These are phyloP conservation scores for Lachancea kluyveri DNA, from an alignment of 805 yeast species.

Conservation along the genomic window DNA sequence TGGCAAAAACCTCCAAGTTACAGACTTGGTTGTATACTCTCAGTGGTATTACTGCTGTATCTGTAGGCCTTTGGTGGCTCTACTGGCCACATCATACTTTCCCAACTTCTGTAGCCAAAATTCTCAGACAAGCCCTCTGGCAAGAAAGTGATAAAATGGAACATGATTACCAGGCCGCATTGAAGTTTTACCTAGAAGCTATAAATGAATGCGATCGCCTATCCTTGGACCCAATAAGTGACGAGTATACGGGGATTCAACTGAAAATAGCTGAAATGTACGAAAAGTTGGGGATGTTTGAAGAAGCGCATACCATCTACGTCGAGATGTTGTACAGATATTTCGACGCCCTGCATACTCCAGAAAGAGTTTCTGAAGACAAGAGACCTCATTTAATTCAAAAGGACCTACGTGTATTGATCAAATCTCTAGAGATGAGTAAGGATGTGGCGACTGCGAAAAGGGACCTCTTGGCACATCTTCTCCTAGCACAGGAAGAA, in stretches of 20 bases:
- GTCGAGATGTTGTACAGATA: slow-evolving; percentile 58
- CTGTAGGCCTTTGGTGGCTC: slow-evolving; percentile 32
- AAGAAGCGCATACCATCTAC: slow-evolving; percentile 63
- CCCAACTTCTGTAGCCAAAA: slow-evolving; percentile 63
- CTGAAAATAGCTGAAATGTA: slow-evolving; percentile 83
- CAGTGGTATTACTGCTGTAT: slow-evolving; percentile 19
- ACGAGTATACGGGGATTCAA: slow-evolving; percentile 87
- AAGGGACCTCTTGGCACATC: slow-evolving; percentile 55
- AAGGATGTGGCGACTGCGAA: slow-evolving; percentile 44
- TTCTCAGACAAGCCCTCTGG: slow-evolving; percentile 71
- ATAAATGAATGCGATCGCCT: slow-evolving; percentile 53
- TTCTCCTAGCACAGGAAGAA: slow-evolving; percentile 61
- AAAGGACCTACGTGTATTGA: slow-evolving; percentile 62
- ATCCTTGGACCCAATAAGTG: slow-evolving; percentile 51
- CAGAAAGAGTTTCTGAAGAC: slow-evolving; percentile 28
- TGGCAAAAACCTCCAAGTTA: slow-evolving; percentile 7
- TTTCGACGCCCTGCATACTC: slow-evolving; percentile 44
- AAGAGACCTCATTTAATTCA: slow-evolving; percentile 55
- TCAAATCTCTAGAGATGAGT: slow-evolving; percentile 59
- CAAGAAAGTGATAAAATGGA: slow-evolving; percentile 70
- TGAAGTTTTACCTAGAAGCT: slow-evolving; percentile 69
- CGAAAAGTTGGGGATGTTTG: slow-evolving; percentile 55
- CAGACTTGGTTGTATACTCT: slow-evolving; percentile 6
- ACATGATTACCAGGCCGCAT: slow-evolving; percentile 52
- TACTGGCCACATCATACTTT: slow-evolving; percentile 67